Evolutionary conservation across 2,329 filamentous ascomycete species (phyloP), one percentile per base, ranked within the genome.

Genomic region (Pezicula neosporulosa): DNA sequence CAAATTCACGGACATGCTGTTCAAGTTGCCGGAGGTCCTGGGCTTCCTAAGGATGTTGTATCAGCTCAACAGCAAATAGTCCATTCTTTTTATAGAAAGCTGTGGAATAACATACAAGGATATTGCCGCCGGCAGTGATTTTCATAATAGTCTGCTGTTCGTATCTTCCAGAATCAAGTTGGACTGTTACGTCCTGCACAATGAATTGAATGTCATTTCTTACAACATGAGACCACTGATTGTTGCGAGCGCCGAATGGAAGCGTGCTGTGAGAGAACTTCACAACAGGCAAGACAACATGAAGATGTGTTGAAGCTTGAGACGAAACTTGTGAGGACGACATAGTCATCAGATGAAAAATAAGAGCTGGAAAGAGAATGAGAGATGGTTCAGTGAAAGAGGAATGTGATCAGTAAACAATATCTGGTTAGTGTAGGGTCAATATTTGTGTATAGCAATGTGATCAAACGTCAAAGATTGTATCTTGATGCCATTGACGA

Each of bases 51-150:
- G 12, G 19, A 12, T 47, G 15, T 47, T 37, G 16, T 39, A 16
- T 53, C 38, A 61, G 37, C 13, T 12, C 35, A 33, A 33, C 36
- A 16, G 16, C 28, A 16, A 27, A 6, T 16, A 28, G 24, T 6
- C 10, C 15, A 33, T 7, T n/a, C n/a, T n/a, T n/a, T n/a, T n/a
- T 19, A 13, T n/a, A 27, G 37, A 24, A 49, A 7, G 16, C 63
- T 59, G 9, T 33, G 30, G 30, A 33, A 33, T 5, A 9, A 33
- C 30, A 7, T 72, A 77, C 75, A 63, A 75, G 59, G 49, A 71
- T 58, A 47, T 71, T 66, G 13, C 63, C 67, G 18, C 70, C 71
- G 51, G 71, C 69, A 13, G 68, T 57, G 27, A 77, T 60, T 59
- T 68, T 69, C 59, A 74, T 60, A 12, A 69, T 53, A 8, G 57